A percentile compares a stretch with the other conserved stretches of the same genome.
Conservation (phyloP, 1,284 basidiomycete genomes). For the Phellopilus nigrolimitatus region DNA sequence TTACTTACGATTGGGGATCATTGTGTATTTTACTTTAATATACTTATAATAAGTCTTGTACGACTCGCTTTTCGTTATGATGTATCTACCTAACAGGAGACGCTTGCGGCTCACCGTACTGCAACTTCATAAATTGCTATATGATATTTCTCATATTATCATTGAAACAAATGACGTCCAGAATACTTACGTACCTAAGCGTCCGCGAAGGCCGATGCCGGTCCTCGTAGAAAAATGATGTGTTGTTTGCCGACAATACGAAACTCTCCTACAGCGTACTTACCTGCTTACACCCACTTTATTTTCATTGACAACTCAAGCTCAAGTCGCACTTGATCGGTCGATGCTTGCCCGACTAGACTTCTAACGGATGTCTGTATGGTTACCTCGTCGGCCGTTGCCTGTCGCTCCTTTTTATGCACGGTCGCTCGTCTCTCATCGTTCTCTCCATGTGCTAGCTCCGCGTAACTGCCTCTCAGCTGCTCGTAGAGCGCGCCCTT, state of each 20-base stretch:
- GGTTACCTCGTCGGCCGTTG: conserved; percentile 51
- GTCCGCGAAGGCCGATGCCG: too few species aligned
- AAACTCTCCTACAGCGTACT: not conserved
- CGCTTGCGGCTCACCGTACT: too few species aligned
- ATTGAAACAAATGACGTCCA: too few species aligned
- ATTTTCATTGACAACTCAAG: not conserved
- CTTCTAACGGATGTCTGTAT: conserved; percentile 49
- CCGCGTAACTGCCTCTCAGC: conserved; percentile 21
- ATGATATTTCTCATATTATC: too few species aligned
- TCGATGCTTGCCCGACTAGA: conserved; percentile 3
- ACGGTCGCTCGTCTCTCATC: conserved; percentile 1
- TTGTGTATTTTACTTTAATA: conserved; percentile 7
- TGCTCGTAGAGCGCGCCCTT: conserved; percentile 13
- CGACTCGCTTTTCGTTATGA: too few species aligned
- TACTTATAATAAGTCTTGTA: too few species aligned
- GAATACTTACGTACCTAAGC: too few species aligned
- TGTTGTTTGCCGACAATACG: not conserved
- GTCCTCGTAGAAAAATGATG: too few species aligned
- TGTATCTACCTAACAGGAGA: too few species aligned
- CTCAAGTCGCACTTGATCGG: not conserved
- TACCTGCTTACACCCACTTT: not conserved
- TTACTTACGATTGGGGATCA: not conserved
- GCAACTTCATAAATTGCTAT: too few species aligned
- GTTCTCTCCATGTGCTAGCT: conserved; percentile 25
- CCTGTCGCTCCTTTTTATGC: conserved; percentile 36